Evolutionary conservation across 1,139 yeast species (phyloP).

Genomic region (Protomyces gravidus): DNA sequence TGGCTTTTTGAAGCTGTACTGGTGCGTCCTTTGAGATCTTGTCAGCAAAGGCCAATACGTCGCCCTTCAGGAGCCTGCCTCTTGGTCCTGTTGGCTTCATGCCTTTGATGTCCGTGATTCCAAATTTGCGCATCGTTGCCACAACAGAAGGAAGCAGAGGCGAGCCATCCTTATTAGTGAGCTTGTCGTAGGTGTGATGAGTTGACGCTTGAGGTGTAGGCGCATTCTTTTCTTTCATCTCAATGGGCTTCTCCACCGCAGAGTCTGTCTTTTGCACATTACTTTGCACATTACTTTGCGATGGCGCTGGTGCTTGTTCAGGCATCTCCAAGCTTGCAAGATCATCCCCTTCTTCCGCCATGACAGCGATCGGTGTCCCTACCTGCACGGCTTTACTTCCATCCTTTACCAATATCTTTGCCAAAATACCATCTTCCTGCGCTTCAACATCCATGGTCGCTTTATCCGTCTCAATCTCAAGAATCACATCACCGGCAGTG

Average conservation of each 20-base stretch:
- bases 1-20: conserved; percentile 51
- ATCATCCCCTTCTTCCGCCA: conserved; percentile 88
- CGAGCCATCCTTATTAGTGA: conserved; percentile 17
- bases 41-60: conserved; percentile 79
- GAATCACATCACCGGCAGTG: conserved; percentile 82
- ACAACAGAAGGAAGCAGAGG: conserved; percentile 78
- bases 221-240: neutral
- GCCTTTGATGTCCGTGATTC: conserved; percentile 66
- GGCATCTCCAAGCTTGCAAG: conserved; percentile 62
- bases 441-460: conserved; percentile 98
- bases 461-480: conserved; percentile 97
- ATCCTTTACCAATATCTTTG: conserved; percentile 61
- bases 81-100: conserved; percentile 84
- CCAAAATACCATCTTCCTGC: conserved; percentile 91
- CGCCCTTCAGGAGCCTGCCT: conserved; percentile 86
- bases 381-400: conserved; percentile 79
- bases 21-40: conserved; percentile 57
- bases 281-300: neutral
- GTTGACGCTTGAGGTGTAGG: neutral
- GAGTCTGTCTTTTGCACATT: conserved; percentile 34
- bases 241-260: conserved; percentile 26
- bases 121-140: conserved; percentile 56
- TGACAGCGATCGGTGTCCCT: conserved; percentile 80
- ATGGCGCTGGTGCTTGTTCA: conserved; percentile 33
- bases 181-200: neutral